Evolutionary conservation across 108 stramenopile species (phyloP), one percentile per base, ranked within the genome.

Genomic region (Nitzschia putrida): DNA sequence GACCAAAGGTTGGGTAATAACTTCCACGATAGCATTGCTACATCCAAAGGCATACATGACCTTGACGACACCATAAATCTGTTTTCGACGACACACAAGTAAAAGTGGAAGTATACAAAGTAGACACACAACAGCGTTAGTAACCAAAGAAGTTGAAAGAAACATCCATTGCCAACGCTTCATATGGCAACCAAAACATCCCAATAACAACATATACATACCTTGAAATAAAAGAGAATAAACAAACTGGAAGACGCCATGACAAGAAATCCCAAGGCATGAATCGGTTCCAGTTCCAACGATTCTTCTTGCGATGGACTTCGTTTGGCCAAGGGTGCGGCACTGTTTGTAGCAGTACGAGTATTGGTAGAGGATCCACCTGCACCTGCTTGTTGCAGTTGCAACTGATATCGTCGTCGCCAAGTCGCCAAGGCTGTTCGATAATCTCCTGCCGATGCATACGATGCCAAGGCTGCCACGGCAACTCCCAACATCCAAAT

Each of bases 151-250:
- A 55, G 8, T 3, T 2, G 8, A 3, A 25, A 22, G 23, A 3
- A 25, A 7, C 49, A 0, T 24, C 53, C n/a, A 65, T 7, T 9
- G 0, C 7, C n/a, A n/a, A n/a, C n/a, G n/a, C n/a, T n/a, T n/a
- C n/a, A n/a, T n/a, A n/a, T n/a, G n/a, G n/a, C n/a, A n/a, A n/a
- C n/a, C n/a, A n/a, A n/a, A n/a, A n/a, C n/a, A n/a, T n/a, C n/a
- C n/a, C n/a, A n/a, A n/a, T n/a, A n/a, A 10, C 29, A 34, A 34
- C 29, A 34, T 4, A 34, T 20, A 41, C 72, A 42, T 73, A 79
- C 78, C 78, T 93, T 79, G 75, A 97, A 87, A 76, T 86, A 92
- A 68, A 95, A 97, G 2, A 97, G 79, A 21, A 95, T 71, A 12
- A 96, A 68, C 57, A 97, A 75, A 61, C 88, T 73, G 23, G 74